Percentiles rank a stretch among this genome's conserved stretches.
Evolutionary conservation across 257 asterid genomes (phyloP).

Genomic region (Fraxinus cuspidata): DNA sequence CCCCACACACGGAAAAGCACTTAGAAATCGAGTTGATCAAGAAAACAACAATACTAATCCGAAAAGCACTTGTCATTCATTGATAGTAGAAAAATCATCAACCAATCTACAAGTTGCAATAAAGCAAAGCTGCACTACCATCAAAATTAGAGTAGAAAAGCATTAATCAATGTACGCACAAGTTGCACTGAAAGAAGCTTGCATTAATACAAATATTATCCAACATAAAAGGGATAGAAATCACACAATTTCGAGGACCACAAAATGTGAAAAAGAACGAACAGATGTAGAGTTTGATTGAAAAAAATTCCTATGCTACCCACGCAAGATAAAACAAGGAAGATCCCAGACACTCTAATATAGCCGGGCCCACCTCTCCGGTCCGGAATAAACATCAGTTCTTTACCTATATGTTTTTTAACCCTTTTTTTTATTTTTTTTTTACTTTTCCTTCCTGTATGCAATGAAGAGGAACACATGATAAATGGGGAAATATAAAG

Average conservation of each 20-base stretch:
- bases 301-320: constrained; percentile 37
- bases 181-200: not conserved
- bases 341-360: constrained; percentile 43
- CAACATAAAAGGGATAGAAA: not conserved
- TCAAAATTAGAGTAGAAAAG: not conserved
- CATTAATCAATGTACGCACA: not conserved
- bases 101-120: not conserved
- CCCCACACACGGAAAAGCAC: not conserved
- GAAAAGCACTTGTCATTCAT: not conserved
- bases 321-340: constrained; percentile 24
- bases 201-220: constrained; percentile 19
- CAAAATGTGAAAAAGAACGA: not conserved
- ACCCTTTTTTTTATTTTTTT: not conserved
- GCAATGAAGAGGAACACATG: constrained; percentile 10
- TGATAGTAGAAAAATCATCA: not conserved
- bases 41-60: not conserved
- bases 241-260: constrained; percentile 18
- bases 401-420: constrained; percentile 1
- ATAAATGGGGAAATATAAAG: not conserved
- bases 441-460: not conserved
- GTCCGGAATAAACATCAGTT: constrained; percentile 21
- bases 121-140: not conserved
- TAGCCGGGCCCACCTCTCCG: constrained; percentile 34
- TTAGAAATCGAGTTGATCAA: not conserved
- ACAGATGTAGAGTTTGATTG: constrained; percentile 27